A percentile compares a stretch with the other conserved stretches of the same genome.
Conservation (phyloP, 768 basidiomycete genomes). For the Kockovaella imperatae region DNA sequence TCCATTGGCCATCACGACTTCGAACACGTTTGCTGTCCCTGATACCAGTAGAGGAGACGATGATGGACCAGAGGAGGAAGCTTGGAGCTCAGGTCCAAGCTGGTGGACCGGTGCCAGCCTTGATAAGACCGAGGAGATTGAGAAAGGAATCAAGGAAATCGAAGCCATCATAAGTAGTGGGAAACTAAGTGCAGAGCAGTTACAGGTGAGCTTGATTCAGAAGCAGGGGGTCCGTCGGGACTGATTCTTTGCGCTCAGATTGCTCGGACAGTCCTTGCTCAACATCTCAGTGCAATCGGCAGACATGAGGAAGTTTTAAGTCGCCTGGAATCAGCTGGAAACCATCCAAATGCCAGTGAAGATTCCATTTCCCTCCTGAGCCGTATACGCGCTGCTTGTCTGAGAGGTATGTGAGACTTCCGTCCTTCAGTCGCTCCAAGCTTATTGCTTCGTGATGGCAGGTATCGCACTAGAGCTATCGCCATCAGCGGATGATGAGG, state of each 20-base stretch:
- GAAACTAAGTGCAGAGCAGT: constrained; percentile 15
- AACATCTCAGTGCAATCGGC: constrained; percentile 70
- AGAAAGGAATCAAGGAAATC: constrained; percentile 53
- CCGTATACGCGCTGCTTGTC: constrained; percentile 64
- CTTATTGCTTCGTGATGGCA: constrained; percentile 42
- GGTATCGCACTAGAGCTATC: constrained; percentile 65
- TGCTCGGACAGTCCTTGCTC: constrained; percentile 61
- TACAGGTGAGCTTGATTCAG: constrained; percentile 15
- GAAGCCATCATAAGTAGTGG: constrained; percentile 16
- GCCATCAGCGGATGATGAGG: constrained; percentile 8
- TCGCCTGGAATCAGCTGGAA: constrained; percentile 11
- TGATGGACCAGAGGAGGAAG: constrained; percentile 38
- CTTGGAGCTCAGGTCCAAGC: constrained; percentile 49
- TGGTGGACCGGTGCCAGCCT: constrained; percentile 54
- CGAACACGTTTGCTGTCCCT: background rate
- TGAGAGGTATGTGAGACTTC: constrained; percentile 64
- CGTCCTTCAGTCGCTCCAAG: constrained; percentile 2
- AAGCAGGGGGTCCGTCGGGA: background rate
- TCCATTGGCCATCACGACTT: constrained; percentile 1
- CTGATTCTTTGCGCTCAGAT: constrained; percentile 51
- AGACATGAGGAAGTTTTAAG: constrained; percentile 58
- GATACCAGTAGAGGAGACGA: constrained; percentile 45
- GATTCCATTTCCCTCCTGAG: constrained; percentile 63
- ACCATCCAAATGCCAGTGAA: constrained; percentile 41
- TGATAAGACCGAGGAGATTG: constrained; percentile 58